A percentile compares a stretch with the other conserved stretches of the same genome.
These are phyloP conservation scores for Zostera marina DNA, from an alignment of 116 monocot genomes.

Conservation along the genomic window DNA sequence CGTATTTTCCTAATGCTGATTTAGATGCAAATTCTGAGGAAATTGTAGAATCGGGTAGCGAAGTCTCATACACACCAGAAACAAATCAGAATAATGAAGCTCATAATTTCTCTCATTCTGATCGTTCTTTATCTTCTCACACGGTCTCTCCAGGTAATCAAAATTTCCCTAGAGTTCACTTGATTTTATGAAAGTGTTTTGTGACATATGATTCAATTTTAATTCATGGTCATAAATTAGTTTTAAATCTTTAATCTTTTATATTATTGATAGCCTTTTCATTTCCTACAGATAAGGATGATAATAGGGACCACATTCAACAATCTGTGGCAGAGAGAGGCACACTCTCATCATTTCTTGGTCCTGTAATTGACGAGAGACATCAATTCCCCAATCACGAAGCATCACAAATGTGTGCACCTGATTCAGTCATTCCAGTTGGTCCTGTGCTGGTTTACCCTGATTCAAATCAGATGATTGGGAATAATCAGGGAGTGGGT, in stretches of 20 bases:
- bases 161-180: neutral
- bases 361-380: slow-evolving; percentile 7
- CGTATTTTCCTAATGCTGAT: slow-evolving; percentile 20
- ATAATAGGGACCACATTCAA: slow-evolving; percentile 17
- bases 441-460: slow-evolving; percentile 24
- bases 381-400: slow-evolving; percentile 29
- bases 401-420: slow-evolving; percentile 12
- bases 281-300: slow-evolving; percentile 26
- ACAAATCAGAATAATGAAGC: neutral
- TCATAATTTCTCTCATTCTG: neutral
- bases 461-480: slow-evolving; percentile 19
- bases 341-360: slow-evolving; percentile 9
- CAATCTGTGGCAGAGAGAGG: slow-evolving; percentile 16
- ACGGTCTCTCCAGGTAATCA: neutral
- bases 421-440: slow-evolving; percentile 29
- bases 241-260: neutral
- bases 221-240: neutral
- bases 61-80: neutral
- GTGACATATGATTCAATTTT: neutral
- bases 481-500: slow-evolving; percentile 30
- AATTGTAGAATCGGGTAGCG: neutral
- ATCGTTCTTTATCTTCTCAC: neutral
- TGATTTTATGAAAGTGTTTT: neutral
- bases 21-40: slow-evolving; percentile 27
- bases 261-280: slow-evolving; percentile 1